Base-by-base conservation (phyloP, 768 basidiomycete genomes). In the Multifurca ochricompacta region DNA sequence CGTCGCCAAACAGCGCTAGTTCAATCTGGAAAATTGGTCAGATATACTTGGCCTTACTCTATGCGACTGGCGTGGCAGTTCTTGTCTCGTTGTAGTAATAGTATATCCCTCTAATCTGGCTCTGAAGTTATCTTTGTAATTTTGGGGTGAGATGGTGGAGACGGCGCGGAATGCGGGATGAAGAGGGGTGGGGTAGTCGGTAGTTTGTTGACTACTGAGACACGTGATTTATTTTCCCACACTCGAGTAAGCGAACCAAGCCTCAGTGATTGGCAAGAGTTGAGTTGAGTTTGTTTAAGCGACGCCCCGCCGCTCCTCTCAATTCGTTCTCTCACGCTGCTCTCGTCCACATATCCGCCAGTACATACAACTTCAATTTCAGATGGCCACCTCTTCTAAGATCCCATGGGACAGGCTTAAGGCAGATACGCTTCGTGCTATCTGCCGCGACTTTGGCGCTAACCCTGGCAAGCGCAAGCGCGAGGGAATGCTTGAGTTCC, bases 321-420 rank as follows among this genome's bases (percentile, higher is more conserved):
- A 55, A n/a, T n/a, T n/a, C n/a, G n/a, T n/a, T n/a, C 41, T 21
- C 41, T 42, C 16, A 23, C 13, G 41, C 10, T 32, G 28, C 40
- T 31, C 43, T 47, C 37, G 41, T 31, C 25, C 45, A 37, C 39
- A 34, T 39, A 51, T 51, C 46, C 31, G 16, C 43, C 50, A n/a
- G 13, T n/a, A 35, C 42, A 37, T 30, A 35, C 48, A 50, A 37
- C 32, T 21, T 11, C 25, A 48, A 23, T 37, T 16, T 11, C 36
- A 21, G 28, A 61, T 61, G 55, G 27, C 28, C 5, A 18, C 43
- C 18, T 0, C 56, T 25, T 54, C 62, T 23, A 47, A 59, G 19
- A 57, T 66, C 23, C 65, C 65, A 23, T 66, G 65, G 65, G 63
- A 60, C 10, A 49, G 40, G 10, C 52, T 66, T 39, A 62, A 60